phyloP scores from a whole-genome alignment of 2,329 filamentous ascomycete species.

The Diaporthe velutina region DNA sequence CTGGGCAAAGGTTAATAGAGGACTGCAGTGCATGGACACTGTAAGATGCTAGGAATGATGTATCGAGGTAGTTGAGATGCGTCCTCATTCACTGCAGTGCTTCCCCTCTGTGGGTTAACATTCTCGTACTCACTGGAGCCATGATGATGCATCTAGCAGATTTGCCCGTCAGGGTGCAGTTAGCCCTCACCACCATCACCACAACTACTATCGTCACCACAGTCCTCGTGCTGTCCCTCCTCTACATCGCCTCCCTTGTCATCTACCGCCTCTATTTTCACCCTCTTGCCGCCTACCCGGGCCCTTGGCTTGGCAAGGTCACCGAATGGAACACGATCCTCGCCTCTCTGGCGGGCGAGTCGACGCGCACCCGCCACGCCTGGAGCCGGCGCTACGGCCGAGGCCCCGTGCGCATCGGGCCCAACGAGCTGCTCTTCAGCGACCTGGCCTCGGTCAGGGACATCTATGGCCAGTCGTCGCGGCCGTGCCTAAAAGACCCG shows the following conservation, averaged over 20 bases:
- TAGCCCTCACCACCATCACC: neutral
- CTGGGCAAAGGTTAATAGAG: too few species aligned
- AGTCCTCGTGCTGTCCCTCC: neutral
- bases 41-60: too few species aligned
- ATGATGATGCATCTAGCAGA: neutral
- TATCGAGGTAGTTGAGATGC: too few species aligned
- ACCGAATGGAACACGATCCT: neutral
- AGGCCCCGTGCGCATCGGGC: neutral
- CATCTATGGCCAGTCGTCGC: conserved; percentile 21
- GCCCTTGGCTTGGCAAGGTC: conserved; percentile 2
- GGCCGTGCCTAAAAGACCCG: conserved; percentile 2
- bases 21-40: too few species aligned
- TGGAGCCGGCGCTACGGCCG: neutral
- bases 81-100: too few species aligned
- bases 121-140: neutral
- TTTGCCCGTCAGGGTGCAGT: neutral
- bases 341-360: neutral
- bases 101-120: too few species aligned
- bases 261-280: conserved; percentile 2
- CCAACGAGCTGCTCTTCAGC: conserved; percentile 21
- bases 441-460: neutral
- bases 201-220: neutral
- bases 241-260: neutral
- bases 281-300: neutral
- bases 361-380: neutral